Evolutionary conservation across 495 filamentous ascomycete species (phyloP).

Genomic region (Podospora conica): DNA sequence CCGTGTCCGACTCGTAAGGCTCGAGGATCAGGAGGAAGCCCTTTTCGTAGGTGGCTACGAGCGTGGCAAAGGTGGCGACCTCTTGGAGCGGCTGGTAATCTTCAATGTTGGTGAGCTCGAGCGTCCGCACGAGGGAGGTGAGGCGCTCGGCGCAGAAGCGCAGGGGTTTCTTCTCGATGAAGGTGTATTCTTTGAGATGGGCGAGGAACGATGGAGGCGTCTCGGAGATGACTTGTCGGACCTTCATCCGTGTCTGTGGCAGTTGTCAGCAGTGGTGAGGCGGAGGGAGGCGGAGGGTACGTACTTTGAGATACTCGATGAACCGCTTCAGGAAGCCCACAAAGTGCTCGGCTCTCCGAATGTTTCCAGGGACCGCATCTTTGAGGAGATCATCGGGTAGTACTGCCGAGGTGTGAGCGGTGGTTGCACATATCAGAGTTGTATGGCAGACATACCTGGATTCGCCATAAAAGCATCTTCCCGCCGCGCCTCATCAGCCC

Average conservation of each 20-base stretch:
- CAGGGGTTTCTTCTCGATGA: conserved; percentile 96
- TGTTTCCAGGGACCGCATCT: conserved; percentile 95
- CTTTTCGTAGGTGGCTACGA: conserved; percentile 95
- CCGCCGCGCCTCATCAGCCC: conserved; percentile 77
- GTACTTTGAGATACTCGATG: conserved; percentile 87
- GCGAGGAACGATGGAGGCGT: conserved; percentile 90
- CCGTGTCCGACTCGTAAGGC: conserved; percentile 91
- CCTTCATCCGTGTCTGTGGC: conserved; percentile 84
- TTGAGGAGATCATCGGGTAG: conserved; percentile 76
- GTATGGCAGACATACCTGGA: conserved; percentile 44
- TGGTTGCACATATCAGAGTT: background rate
- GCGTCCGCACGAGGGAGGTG: conserved; percentile 87
- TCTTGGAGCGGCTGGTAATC: conserved; percentile 97
- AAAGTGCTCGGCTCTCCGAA: conserved; percentile 93
- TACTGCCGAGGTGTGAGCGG: conserved; percentile 30
- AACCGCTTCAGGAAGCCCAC: conserved; percentile 91
- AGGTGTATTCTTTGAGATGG: conserved; percentile 91
- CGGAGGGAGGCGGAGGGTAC: background rate
- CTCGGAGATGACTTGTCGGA: conserved; percentile 92
- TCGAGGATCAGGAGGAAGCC: conserved; percentile 95
- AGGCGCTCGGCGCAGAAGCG: conserved; percentile 91
- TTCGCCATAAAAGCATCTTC: conserved; percentile 98
- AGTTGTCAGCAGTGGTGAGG: background rate
- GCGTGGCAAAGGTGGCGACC: conserved; percentile 96
- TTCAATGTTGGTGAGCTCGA: conserved; percentile 96